These are phyloP conservation scores for Fusarium sp. DNA, from an alignment of 2,329 filamentous ascomycete genomes.

Conservation along the genomic window DNA sequence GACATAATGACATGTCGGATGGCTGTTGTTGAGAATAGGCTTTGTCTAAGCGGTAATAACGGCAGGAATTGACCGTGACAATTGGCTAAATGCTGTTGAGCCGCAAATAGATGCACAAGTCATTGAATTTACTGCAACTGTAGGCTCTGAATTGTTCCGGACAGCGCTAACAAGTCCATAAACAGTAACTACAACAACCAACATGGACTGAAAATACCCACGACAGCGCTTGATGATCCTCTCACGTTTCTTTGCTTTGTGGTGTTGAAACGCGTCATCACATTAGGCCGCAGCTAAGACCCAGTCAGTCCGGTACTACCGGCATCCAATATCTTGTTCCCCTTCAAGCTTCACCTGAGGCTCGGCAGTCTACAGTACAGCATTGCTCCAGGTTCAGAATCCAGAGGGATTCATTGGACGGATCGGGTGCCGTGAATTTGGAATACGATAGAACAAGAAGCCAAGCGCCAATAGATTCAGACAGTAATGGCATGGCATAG, in stretches of 20 bases:
- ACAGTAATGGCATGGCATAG: conserved; percentile 1
- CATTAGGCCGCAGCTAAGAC: conserved; percentile 37
- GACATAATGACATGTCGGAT: conserved; percentile 34
- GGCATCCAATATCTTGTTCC: conserved; percentile 27
- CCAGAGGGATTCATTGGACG: conserved; percentile 5
- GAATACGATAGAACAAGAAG: conserved; percentile 14
- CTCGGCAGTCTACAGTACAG: conserved; percentile 15
- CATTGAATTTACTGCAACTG: background rate
- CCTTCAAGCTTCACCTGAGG: conserved; percentile 26
- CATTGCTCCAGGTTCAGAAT: background rate
- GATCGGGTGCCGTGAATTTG: background rate
- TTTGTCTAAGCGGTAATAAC: conserved; percentile 14
- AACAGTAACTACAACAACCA: background rate
- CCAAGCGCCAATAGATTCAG: conserved; percentile 16
- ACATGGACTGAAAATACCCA: background rate
- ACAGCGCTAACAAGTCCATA: conserved; percentile 15
- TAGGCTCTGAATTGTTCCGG: background rate
- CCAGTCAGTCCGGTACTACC: conserved; percentile 38
- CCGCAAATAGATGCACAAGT: conserved; percentile 22
- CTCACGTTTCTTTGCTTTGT: background rate
- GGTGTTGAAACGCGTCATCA: conserved; percentile 42
- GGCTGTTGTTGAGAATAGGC: background rate
- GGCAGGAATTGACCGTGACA: conserved; percentile 1
- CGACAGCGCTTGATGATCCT: conserved; percentile 20
- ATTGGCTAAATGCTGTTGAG: conserved; percentile 27